These are phyloP conservation scores for Boletus huronensis DNA, from an alignment of 768 basidiomycete genomes.

Conservation along the genomic window DNA sequence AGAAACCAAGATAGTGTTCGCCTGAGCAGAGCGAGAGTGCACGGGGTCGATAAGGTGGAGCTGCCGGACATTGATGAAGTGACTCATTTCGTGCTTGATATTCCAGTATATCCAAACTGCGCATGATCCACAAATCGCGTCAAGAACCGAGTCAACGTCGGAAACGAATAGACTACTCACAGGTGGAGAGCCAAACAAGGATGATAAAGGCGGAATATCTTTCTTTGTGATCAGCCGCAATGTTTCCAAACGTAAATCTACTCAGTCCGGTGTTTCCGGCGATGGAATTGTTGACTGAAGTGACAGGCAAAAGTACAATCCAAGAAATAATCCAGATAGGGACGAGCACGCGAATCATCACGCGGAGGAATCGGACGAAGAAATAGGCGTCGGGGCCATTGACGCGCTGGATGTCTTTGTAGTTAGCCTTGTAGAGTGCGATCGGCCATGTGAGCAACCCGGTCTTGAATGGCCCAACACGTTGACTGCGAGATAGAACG, in stretches of 20 bases:
- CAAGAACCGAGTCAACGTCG: background rate
- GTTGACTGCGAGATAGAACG: slow-evolving; percentile 43
- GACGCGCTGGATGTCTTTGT: slow-evolving; percentile 53
- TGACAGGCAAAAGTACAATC: slow-evolving; percentile 77
- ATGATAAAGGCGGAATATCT: slow-evolving; percentile 81
- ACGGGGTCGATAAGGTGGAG: slow-evolving; percentile 69
- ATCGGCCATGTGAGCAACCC: slow-evolving; percentile 63
- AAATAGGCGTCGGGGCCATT: slow-evolving; percentile 93
- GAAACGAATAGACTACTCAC: slow-evolving; percentile 41
- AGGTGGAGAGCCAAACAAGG: slow-evolving; percentile 72
- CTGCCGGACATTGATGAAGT: slow-evolving; percentile 80
- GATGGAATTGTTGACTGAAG: slow-evolving; percentile 50
- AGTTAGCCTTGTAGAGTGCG: slow-evolving; percentile 59
- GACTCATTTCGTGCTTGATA: slow-evolving; percentile 73
- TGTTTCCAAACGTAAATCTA: slow-evolving; percentile 79
- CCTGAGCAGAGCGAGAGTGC: slow-evolving; percentile 78
- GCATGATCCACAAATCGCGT: background rate
- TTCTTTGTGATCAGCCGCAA: slow-evolving; percentile 42
- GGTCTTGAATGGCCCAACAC: slow-evolving; percentile 48
- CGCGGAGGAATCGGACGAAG: slow-evolving; percentile 83
- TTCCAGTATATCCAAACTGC: slow-evolving; percentile 84
- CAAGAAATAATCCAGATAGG: slow-evolving; percentile 94
- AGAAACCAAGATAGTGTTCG: slow-evolving; percentile 86
- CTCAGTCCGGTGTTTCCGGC: slow-evolving; percentile 55
- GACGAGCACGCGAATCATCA: slow-evolving; percentile 78